Evolutionary conservation across 371 early-diverging fungal species (phyloP).

Genomic region (Mortierella sp.): DNA sequence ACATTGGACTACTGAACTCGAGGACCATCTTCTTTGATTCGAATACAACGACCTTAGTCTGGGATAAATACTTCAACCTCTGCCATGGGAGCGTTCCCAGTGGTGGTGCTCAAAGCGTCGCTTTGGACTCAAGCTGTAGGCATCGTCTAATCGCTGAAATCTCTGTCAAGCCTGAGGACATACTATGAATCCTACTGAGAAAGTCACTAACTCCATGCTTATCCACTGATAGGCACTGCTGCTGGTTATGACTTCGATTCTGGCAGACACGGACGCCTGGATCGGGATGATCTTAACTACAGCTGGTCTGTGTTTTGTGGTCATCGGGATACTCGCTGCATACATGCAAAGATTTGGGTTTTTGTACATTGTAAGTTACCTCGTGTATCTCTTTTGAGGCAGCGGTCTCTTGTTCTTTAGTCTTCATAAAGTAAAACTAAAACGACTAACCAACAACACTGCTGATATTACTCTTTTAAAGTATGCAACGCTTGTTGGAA

Average conservation of each 20-base stretch:
- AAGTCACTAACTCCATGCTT: not conserved
- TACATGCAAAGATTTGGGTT: conserved; percentile 22
- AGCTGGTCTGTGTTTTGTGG: conserved; percentile 24
- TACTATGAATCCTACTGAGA: not conserved
- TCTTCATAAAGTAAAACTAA: no score
- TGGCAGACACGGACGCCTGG: conserved; percentile 40
- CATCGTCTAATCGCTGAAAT: not conserved
- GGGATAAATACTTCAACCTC: not conserved
- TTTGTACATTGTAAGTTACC: not conserved
- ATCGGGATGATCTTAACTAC: conserved; percentile 27
- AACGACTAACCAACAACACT: not conserved
- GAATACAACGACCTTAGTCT: not conserved
- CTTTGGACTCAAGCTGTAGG: conserved; percentile 31
- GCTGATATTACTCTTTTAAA: not conserved
- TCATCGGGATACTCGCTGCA: conserved; percentile 36
- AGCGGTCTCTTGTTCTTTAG: not conserved
- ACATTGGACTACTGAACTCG: not conserved
- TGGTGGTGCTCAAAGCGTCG: conserved; percentile 18
- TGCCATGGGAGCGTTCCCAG: conserved; percentile 10
- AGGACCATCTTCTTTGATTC: not conserved
- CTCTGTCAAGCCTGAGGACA: not conserved
- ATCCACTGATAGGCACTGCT: conserved; percentile 20
- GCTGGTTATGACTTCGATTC: conserved; percentile 31
- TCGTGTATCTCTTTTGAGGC: not conserved
- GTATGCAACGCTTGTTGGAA: conserved; percentile 38